These are phyloP conservation scores for Coemansia sp. DNA, from an alignment of 192 early-diverging fungal species.

Conservation along the genomic window DNA sequence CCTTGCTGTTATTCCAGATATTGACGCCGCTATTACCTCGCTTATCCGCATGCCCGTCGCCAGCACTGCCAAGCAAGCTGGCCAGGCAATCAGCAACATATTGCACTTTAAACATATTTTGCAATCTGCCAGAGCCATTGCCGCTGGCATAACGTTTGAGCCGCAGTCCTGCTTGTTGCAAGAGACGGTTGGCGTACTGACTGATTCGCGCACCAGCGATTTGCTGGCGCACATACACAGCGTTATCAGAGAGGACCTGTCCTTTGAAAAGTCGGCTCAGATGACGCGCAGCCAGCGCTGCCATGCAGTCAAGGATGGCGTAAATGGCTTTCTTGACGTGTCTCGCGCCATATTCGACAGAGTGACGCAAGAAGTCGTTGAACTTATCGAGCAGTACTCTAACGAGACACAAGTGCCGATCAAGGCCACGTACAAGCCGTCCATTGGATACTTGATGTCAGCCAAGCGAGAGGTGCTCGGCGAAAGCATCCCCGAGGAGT, in stretches of 20 bases:
- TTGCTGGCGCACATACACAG: constrained; percentile 60
- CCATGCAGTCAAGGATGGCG: constrained; percentile 82
- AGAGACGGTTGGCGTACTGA: constrained; percentile 52
- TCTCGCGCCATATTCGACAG: constrained; percentile 48
- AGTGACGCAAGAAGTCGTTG: constrained; percentile 43
- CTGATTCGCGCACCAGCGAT: constrained; percentile 37
- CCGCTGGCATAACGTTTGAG: constrained; percentile 25
- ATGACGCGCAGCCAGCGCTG: constrained; percentile 82
- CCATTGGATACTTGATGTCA: constrained; percentile 66
- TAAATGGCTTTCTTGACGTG: constrained; percentile 85
- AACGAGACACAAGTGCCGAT: constrained; percentile 62
- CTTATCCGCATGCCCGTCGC: constrained; percentile 55
- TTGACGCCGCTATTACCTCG: constrained; percentile 62
- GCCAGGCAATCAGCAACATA: constrained; percentile 67
- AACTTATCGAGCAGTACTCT: constrained; percentile 53
- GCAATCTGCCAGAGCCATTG: constrained; percentile 49
- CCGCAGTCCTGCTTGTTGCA: constrained; percentile 51
- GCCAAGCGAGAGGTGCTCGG: constrained; percentile 47
- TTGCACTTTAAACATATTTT: constrained; percentile 71
- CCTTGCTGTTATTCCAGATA: constrained; percentile 56
- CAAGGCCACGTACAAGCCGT: constrained; percentile 65
- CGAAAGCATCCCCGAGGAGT: constrained; percentile 61
- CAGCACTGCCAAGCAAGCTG: constrained; percentile 59
- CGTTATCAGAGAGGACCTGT: constrained; percentile 72
- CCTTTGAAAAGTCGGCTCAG: constrained; percentile 70